Evolutionary conservation across 2,329 filamentous ascomycete species (phyloP).

Genomic region (Nemania sp.): DNA sequence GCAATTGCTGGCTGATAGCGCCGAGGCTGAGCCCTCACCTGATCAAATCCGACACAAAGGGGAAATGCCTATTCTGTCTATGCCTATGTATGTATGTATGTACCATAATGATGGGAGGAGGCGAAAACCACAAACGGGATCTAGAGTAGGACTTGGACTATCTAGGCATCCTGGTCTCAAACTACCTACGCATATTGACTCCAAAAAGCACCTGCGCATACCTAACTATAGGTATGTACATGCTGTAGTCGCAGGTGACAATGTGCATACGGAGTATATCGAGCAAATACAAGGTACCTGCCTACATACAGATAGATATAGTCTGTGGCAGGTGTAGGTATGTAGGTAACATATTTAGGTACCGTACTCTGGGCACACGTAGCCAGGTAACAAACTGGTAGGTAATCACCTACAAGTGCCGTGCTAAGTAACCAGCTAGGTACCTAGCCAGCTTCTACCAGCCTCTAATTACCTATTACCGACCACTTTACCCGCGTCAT

Average conservation of each 20-base stretch:
- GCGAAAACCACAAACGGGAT: not conserved
- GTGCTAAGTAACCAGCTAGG: not conserved
- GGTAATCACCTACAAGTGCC: not conserved
- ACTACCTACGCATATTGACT: not conserved
- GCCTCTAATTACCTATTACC: too few species aligned
- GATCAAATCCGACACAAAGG: conserved; percentile 37
- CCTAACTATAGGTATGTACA: not conserved
- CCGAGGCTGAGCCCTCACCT: conserved; percentile 42
- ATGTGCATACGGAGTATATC: not conserved
- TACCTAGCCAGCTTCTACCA: conserved; percentile 22
- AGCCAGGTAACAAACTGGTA: not conserved
- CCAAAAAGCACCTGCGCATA: not conserved
- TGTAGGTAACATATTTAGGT: not conserved
- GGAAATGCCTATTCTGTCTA: conserved; percentile 15
- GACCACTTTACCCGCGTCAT: conserved; percentile 36
- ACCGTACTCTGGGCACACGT: not conserved
- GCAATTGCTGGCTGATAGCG: conserved; percentile 29
- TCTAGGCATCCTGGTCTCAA: not conserved
- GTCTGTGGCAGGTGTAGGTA: too few species aligned
- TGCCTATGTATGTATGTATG: too few species aligned
- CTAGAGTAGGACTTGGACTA: too few species aligned
- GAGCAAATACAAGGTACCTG: too few species aligned
- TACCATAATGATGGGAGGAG: not conserved
- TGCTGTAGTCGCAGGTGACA: not conserved
- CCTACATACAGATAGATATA: too few species aligned